Evolutionary conservation across 1,139 yeast species (phyloP), one percentile per base, ranked within the genome.

Genomic region (Candida sojae): DNA sequence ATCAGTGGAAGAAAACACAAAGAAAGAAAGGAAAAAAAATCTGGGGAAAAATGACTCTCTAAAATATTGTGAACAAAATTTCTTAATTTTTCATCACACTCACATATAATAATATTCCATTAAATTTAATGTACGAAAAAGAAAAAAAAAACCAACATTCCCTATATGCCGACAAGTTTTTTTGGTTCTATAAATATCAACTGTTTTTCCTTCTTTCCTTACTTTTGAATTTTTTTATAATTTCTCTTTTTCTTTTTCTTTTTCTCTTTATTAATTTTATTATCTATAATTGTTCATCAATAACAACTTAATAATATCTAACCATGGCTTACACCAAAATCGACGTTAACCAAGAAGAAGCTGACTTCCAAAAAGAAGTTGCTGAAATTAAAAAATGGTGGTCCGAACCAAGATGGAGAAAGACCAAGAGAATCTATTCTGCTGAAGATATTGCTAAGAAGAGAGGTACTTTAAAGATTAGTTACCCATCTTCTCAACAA

Each of bases 371-470:
- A 61, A 70, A 76, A 46, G 91, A 90, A 67, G 87, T 89, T 52
- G 75, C 79, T 44, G 88, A 83, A 45, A 85, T 92, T 62, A 80
- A 85, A 57, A 65, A 83, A 63, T 92, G 98, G 98, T 92, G 98
- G 98, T 64, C 86, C 9, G 80, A 86, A 61, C 95, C 96, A 54
- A 87, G 99, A 71, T 92, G 96, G 96, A 74, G 72, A 53, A 82
- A 85, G 63, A 88, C 96, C 63, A 89, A 85, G 75, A 86, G 99
- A 68, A 87, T 87, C 65, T 93, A 92, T 74, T 68, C 89, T 47
- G 88, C 97, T 36, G 91, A 85, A 67, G 96, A 90, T 60, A 90
- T 92, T 63, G 98, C 95, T 45, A 76, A 79, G 58, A 89, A 92
- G 82, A 87, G 97, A 70, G 91, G 96, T 45, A 78, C 91, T 41